A percentile compares a stretch with the other conserved stretches of the same genome.
phyloP scores from a whole-genome alignment of 108 stramenopile genomes.

The Cylindrotheca fusiformis region DNA sequence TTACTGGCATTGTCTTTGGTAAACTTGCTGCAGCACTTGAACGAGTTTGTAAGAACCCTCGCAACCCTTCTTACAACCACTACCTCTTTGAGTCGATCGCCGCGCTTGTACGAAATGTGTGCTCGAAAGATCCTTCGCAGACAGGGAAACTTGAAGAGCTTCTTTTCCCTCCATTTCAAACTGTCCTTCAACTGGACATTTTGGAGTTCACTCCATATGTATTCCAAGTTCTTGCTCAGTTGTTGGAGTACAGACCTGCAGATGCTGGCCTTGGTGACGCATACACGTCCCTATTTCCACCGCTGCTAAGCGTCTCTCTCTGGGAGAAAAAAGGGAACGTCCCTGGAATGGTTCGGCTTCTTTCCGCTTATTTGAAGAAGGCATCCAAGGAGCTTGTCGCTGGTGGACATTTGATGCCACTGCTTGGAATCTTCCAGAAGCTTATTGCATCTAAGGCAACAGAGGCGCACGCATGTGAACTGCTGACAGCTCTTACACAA shows the following conservation, averaged over 20 bases:
- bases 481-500: conserved; percentile 63
- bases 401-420: conserved; percentile 33
- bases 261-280: conserved; percentile 72
- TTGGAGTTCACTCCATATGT: conserved; percentile 97
- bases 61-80: conserved; percentile 97
- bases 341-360: conserved; percentile 88
- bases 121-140: conserved; percentile 61
- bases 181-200: conserved; percentile 90
- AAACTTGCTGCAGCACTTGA: conserved; percentile 82
- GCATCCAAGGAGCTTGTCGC: conserved; percentile 64
- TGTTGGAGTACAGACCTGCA: conserved; percentile 81
- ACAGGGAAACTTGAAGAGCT: conserved; percentile 78
- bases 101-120: conserved; percentile 79
- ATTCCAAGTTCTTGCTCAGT: conserved; percentile 95
- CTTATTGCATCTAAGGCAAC: conserved; percentile 73
- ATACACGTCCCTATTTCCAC: conserved; percentile 81
- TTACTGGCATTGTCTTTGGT: conserved; percentile 78
- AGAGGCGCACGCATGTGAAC: conserved; percentile 72
- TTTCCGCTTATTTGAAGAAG: conserved; percentile 86
- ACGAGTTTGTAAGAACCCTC: conserved; percentile 91
- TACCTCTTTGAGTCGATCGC: conserved; percentile 97
- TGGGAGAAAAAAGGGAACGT: conserved; percentile 95
- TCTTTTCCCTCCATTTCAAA: conserved; percentile 92
- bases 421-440: conserved; percentile 89
- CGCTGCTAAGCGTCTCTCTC: conserved; percentile 77